Evolutionary conservation across 768 basidiomycete genomes (phyloP).

Genomic region (Cystobasidium ongulense): DNA sequence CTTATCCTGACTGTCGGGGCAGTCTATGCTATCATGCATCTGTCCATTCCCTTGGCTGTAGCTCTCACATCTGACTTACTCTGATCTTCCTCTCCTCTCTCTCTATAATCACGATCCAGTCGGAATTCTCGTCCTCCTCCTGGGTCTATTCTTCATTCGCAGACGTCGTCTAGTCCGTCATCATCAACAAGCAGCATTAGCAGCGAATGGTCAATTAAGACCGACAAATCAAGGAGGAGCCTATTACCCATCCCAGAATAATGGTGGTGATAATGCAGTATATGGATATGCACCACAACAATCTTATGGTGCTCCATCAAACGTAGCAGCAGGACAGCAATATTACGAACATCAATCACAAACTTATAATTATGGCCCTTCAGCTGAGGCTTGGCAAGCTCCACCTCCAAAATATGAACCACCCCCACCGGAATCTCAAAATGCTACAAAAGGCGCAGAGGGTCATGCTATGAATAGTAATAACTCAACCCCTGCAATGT

Average conservation of each 20-base stretch:
- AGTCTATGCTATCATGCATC: too few species aligned
- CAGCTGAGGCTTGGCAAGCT: neutral
- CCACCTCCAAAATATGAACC: neutral
- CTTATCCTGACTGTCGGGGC: too few species aligned
- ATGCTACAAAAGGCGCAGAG: neutral
- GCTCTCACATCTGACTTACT: neutral
- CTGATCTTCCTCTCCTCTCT: neutral
- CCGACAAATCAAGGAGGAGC: neutral
- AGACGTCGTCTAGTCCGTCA: neutral
- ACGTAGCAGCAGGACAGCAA: neutral
- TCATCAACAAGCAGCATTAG: neutral
- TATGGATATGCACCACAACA: neutral
- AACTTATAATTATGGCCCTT: neutral
- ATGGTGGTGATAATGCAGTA: neutral
- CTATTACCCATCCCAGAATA: neutral
- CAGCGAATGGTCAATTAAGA: neutral
- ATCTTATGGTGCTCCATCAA: neutral
- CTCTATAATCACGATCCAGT: neutral
- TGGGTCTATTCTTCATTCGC: neutral
- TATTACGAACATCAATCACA: constrained; percentile 1
- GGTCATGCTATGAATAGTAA: neutral
- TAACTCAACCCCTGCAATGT: neutral
- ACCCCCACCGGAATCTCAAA: neutral
- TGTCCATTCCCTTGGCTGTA: too few species aligned
- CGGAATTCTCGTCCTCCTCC: neutral